phyloP scores from a whole-genome alignment of 768 basidiomycete genomes.

The Suillus variegatus region DNA sequence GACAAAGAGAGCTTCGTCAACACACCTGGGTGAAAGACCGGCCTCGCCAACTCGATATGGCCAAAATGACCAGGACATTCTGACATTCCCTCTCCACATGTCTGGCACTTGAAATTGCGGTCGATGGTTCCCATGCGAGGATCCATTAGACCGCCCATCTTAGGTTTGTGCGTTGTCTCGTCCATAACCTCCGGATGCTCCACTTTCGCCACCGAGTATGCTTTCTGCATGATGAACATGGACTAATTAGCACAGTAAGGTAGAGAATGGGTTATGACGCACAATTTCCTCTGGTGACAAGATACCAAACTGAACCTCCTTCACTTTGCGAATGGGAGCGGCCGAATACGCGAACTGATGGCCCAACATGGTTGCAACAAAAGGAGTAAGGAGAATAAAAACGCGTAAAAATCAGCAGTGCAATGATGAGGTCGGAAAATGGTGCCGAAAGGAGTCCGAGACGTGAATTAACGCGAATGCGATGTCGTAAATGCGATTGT shows the following conservation, averaged over 20 bases:
- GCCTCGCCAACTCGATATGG: constrained; percentile 94
- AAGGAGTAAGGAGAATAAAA: constrained; percentile 6
- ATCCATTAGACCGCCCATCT: constrained; percentile 95
- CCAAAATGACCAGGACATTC: constrained; percentile 99
- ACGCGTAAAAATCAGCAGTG: constrained; percentile 18
- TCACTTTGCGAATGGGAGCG: constrained; percentile 93
- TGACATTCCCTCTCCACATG: constrained; percentile 99
- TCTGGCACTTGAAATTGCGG: constrained; percentile 98
- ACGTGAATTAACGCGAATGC: constrained; percentile 31
- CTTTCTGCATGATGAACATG: constrained; percentile 68
- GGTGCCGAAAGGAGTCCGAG: constrained; percentile 7
- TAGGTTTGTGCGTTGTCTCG: constrained; percentile 86
- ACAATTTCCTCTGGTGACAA: constrained; percentile 99
- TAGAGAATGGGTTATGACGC: constrained; percentile 11
- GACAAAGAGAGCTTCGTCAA: constrained; percentile 17
- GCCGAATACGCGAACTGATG: constrained; percentile 92
- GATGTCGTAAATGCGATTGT: constrained; percentile 12
- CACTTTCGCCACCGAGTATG: constrained; percentile 96
- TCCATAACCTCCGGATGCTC: constrained; percentile 99
- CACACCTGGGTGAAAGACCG: constrained; percentile 96
- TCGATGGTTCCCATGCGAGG: constrained; percentile 98
- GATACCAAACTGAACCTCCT: constrained; percentile 98
- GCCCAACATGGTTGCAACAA: constrained; percentile 62
- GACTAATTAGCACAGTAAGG: constrained; percentile 12
- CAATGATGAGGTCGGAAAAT: constrained; percentile 6